Conservation (phyloP, 2,329 filamentous ascomycete genomes). For the Pyrenochaeta sp. region DNA sequence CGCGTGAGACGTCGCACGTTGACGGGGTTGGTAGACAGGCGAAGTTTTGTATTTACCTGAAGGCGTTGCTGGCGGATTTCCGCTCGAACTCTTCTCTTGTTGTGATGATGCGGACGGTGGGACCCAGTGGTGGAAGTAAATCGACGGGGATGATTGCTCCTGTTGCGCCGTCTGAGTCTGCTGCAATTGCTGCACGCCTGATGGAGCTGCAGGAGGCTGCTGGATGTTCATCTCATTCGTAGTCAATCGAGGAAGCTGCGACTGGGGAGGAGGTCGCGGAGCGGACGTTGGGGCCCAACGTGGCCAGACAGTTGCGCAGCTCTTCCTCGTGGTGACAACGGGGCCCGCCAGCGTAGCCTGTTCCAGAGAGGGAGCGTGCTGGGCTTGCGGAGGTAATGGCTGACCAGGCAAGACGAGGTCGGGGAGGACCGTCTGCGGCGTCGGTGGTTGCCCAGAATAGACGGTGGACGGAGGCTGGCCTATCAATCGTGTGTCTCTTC, state of each 20-base stretch:
- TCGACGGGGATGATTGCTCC: conserved; percentile 73
- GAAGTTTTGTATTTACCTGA: conserved; percentile 67
- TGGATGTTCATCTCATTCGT: conserved; percentile 62
- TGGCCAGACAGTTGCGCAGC: conserved; percentile 36
- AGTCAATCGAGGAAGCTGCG: conserved; percentile 60
- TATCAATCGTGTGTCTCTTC: conserved; percentile 54
- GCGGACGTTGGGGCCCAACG: conserved; percentile 50
- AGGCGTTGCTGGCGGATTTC: conserved; percentile 75
- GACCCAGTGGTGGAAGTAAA: conserved; percentile 94
- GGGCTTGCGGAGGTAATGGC: conserved; percentile 45
- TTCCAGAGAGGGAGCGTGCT: conserved; percentile 53
- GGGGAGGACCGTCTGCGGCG: conserved; percentile 42
- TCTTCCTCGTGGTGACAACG: conserved; percentile 45
- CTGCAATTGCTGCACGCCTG: conserved; percentile 53
- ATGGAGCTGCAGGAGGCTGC: conserved; percentile 53
- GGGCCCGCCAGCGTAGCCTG: conserved; percentile 38
- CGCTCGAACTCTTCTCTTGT: conserved; percentile 61
- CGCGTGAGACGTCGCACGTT: conserved; percentile 61
- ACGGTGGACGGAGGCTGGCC: conserved; percentile 46
- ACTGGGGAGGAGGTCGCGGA: conserved; percentile 56
- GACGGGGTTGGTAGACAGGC: conserved; percentile 49
- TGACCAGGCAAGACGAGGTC: conserved; percentile 50
- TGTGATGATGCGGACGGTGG: conserved; percentile 71
- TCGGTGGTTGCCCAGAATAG: conserved; percentile 42
- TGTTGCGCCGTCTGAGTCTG: conserved; percentile 64